Percentiles rank a stretch among this genome's conserved stretches.
These are phyloP conservation scores for Fusarium begoniae DNA, from an alignment of 2,329 filamentous ascomycete species.

Conservation along the genomic window DNA sequence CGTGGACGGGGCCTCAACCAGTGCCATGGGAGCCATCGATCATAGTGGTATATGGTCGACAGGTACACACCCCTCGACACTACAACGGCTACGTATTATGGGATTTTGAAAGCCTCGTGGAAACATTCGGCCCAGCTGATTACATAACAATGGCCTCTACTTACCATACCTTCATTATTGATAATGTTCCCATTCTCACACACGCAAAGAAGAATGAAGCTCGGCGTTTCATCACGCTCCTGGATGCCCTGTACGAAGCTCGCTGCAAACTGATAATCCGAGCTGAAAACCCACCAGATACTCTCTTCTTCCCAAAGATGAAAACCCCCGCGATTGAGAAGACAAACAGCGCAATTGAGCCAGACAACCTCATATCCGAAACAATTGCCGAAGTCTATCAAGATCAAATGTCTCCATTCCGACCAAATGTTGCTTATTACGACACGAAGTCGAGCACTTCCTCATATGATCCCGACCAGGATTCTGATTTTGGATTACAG, in stretches of 20 bases:
- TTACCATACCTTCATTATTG: constrained; percentile 81
- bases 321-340: constrained; percentile 30
- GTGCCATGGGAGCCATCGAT: constrained; percentile 55
- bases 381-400: constrained; percentile 76
- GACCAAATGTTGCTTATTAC: constrained; percentile 79
- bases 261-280: constrained; percentile 78
- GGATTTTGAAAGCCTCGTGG: constrained; percentile 75
- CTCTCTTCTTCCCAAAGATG: constrained; percentile 78
- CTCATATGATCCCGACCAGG: constrained; percentile 65
- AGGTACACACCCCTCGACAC: constrained; percentile 66
- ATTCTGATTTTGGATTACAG: constrained; percentile 62
- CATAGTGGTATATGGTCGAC: constrained; percentile 70
- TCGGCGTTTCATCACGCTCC: constrained; percentile 79
- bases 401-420: constrained; percentile 78
- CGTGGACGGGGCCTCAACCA: constrained; percentile 29
- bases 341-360: constrained; percentile 24
- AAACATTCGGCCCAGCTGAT: constrained; percentile 78
- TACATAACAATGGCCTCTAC: constrained; percentile 84
- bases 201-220: constrained; percentile 81
- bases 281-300: constrained; percentile 74
- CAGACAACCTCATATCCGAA: constrained; percentile 54
- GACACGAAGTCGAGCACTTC: constrained; percentile 55
- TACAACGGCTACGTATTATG: constrained; percentile 68
- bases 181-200: constrained; percentile 73
- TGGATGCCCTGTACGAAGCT: constrained; percentile 85